Conservation (phyloP, 306 rosid genomes). For the Corylus americana region DNA sequence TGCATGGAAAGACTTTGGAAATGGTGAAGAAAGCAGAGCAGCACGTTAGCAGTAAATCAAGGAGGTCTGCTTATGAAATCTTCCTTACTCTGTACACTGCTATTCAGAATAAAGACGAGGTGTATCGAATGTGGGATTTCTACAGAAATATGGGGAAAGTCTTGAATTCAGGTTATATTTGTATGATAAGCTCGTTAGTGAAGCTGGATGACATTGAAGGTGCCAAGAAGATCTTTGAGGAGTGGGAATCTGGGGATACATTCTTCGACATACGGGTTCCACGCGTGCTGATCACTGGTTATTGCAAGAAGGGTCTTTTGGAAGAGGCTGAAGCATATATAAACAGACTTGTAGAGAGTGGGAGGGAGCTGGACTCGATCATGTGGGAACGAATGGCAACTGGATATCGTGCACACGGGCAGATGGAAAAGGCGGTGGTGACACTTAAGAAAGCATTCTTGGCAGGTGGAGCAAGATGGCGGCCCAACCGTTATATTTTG, state of each 20-base stretch:
- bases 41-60: conserved; percentile 6
- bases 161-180: conserved; percentile 45
- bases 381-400: conserved; percentile 51
- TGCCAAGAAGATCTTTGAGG: conserved; percentile 59
- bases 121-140: conserved; percentile 63
- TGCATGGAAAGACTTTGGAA: conserved; percentile 38
- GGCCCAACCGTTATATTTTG: conserved; percentile 29
- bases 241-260: conserved; percentile 54
- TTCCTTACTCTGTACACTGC: conserved; percentile 44
- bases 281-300: conserved; percentile 49
- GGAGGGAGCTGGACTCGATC: conserved; percentile 42
- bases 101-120: conserved; percentile 56
- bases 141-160: conserved; percentile 19
- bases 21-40: conserved; percentile 54
- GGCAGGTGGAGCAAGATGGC: conserved; percentile 32
- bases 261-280: conserved; percentile 54
- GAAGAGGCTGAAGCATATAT: conserved; percentile 56
- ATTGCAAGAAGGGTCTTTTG: conserved; percentile 53
- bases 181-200: conserved; percentile 56
- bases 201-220: conserved; percentile 66
- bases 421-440: conserved; percentile 61
- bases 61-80: conserved; percentile 45
- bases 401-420: conserved; percentile 39
- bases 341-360: conserved; percentile 45
- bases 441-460: conserved; percentile 46